Conservation (phyloP, 495 filamentous ascomycete species). For the Filosporella fistucella region DNA sequence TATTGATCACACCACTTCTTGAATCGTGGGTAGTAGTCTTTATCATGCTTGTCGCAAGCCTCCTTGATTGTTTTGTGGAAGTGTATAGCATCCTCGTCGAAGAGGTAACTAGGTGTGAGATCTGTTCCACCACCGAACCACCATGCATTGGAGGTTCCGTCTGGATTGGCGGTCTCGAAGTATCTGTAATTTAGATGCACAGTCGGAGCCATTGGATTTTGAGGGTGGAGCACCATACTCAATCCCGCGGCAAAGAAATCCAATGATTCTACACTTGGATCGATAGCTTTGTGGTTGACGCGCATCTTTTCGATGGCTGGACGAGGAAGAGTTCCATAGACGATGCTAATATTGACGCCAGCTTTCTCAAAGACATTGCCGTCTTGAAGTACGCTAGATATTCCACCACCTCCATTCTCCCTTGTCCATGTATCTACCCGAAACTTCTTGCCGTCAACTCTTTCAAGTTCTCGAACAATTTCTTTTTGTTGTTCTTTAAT, state of each 20-base stretch:
- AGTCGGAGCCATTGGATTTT: constrained; percentile 94
- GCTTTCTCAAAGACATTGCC: constrained; percentile 98
- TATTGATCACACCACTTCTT: constrained; percentile 99
- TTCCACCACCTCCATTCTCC: constrained; percentile 74
- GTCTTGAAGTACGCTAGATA: constrained; percentile 91
- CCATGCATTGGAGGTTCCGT: constrained; percentile 76
- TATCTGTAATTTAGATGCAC: constrained; percentile 99
- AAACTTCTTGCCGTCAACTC: constrained; percentile 79
- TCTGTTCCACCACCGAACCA: constrained; percentile 98
- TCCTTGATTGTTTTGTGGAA: constrained; percentile 94
- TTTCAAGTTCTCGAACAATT: constrained; percentile 76
- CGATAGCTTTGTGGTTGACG: constrained; percentile 88
- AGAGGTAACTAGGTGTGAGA: constrained; percentile 89
- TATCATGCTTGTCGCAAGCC: constrained; percentile 90
- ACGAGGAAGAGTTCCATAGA: constrained; percentile 88
- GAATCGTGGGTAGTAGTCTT: constrained; percentile 88
- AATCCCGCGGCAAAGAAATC: constrained; percentile 94
- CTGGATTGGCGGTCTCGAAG: constrained; percentile 85
- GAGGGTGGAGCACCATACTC: constrained; percentile 86
- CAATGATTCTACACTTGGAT: constrained; percentile 58
- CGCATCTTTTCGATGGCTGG: constrained; percentile 91
- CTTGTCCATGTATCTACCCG: constrained; percentile 81
- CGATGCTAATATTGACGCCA: constrained; percentile 89
- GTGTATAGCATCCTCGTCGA: constrained; percentile 93
- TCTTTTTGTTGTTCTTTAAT: constrained; percentile 87